Evolutionary conservation across 2,329 filamentous ascomycete species (phyloP).

Genomic region (Fusarium xylarioides): DNA sequence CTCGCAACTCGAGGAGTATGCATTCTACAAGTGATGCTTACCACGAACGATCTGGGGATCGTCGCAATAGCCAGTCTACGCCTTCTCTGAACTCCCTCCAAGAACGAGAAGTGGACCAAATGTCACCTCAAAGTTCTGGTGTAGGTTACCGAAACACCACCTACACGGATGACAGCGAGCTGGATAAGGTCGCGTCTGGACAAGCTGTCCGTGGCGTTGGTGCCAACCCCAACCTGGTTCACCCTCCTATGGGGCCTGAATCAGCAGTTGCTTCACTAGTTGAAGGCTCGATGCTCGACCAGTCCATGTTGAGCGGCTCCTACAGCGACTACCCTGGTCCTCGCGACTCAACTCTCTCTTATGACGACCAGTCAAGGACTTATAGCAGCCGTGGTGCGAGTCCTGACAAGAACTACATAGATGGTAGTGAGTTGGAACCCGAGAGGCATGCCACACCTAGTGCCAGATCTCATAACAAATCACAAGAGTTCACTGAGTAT

Average conservation of each 20-base stretch:
- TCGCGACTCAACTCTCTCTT: constrained; percentile 50
- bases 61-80: constrained; percentile 47
- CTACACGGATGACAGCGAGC: constrained; percentile 63
- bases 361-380: constrained; percentile 43
- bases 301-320: constrained; percentile 72
- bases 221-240: constrained; percentile 79
- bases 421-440: constrained; percentile 51
- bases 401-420: constrained; percentile 55
- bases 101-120: constrained; percentile 63
- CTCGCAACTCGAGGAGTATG: constrained; percentile 65
- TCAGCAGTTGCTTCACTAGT: constrained; percentile 89
- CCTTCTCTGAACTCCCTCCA: constrained; percentile 51
- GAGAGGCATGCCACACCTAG: constrained; percentile 54
- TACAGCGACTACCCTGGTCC: constrained; percentile 57
- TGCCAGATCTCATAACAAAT: constrained; percentile 50
- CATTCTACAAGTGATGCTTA: constrained; percentile 62
- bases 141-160: constrained; percentile 63
- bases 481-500: constrained; percentile 63
- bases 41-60: constrained; percentile 61
- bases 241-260: constrained; percentile 78
- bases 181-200: constrained; percentile 68
- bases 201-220: constrained; percentile 76
- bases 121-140: constrained; percentile 62
- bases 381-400: constrained; percentile 50
- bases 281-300: constrained; percentile 75